Evolutionary conservation across 2,329 filamentous ascomycete genomes (phyloP).

Genomic region (Harringtonia lauricola): DNA sequence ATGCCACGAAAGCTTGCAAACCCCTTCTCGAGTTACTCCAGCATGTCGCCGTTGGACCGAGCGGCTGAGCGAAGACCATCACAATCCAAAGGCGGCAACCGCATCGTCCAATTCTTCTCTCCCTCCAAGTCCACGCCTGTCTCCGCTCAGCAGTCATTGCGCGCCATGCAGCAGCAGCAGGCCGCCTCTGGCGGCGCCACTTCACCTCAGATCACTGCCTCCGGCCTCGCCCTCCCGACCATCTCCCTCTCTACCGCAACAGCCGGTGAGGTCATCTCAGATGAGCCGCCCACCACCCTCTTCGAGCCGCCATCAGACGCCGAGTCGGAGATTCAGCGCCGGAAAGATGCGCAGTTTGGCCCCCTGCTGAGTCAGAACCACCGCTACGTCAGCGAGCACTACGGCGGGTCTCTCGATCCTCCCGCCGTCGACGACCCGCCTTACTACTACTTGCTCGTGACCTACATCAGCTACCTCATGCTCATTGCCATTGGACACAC

Average conservation of each 20-base stretch:
- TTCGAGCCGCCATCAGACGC: slow-evolving; percentile 82
- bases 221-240: slow-evolving; percentile 71
- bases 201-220: slow-evolving; percentile 54
- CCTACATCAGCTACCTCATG: slow-evolving; percentile 95
- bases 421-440: slow-evolving; percentile 91
- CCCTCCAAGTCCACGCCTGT: slow-evolving; percentile 55
- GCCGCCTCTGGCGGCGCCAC: slow-evolving; percentile 31
- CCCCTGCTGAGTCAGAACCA: slow-evolving; percentile 72
- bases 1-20: slow-evolving; percentile 51
- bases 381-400: slow-evolving; percentile 80
- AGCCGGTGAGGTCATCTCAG: slow-evolving; percentile 60
- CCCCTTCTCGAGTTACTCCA: slow-evolving; percentile 40
- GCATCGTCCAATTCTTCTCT: slow-evolving; percentile 74
- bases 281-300: slow-evolving; percentile 62
- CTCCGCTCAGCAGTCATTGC: slow-evolving; percentile 55
- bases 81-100: slow-evolving; percentile 55
- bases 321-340: slow-evolving; percentile 65
- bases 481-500: slow-evolving; percentile 93
- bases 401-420: slow-evolving; percentile 66
- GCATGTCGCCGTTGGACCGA: slow-evolving; percentile 37
- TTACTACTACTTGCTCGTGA: slow-evolving; percentile 94
- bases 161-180: slow-evolving; percentile 54
- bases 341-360: slow-evolving; percentile 82
- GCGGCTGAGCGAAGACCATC: slow-evolving; percentile 46
- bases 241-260: slow-evolving; percentile 86